phyloP scores from a whole-genome alignment of 805 yeast species.

The Grigorovia transvaalensis region DNA sequence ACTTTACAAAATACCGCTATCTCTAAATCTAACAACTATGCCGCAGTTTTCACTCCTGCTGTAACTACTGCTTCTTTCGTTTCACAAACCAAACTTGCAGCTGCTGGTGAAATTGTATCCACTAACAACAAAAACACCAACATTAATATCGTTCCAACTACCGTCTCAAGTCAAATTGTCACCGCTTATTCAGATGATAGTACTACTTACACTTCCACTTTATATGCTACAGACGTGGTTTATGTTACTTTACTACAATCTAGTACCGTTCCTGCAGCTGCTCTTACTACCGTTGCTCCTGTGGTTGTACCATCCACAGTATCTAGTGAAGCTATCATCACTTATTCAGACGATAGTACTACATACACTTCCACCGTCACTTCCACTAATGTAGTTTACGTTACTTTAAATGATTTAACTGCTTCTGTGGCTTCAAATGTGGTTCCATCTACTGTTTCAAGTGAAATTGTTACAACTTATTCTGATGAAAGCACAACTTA shows the following conservation, averaged over 20 bases:
- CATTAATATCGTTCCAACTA: constrained; percentile 10
- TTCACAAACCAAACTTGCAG: background rate
- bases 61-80: background rate
- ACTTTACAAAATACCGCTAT: constrained; percentile 4
- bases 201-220: constrained; percentile 1
- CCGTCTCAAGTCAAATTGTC: constrained; percentile 6
- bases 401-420: constrained; percentile 11
- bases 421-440: constrained; percentile 9
- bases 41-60: background rate
- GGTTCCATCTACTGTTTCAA: constrained; percentile 11
- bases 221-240: background rate
- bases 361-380: constrained; percentile 16
- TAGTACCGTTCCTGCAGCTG: background rate
- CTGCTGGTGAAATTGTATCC: background rate
- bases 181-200: constrained; percentile 4
- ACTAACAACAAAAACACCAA: constrained; percentile 6
- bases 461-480: constrained; percentile 4
- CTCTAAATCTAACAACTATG: background rate
- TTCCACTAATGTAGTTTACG: constrained; percentile 8
- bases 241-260: background rate
- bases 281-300: background rate
- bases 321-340: background rate
- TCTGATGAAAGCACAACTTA: constrained; percentile 1
- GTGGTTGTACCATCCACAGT: background rate
- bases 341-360: background rate